These are phyloP conservation scores for Ganoderma boninense DNA, from an alignment of 1,284 basidiomycete species.

Conservation along the genomic window DNA sequence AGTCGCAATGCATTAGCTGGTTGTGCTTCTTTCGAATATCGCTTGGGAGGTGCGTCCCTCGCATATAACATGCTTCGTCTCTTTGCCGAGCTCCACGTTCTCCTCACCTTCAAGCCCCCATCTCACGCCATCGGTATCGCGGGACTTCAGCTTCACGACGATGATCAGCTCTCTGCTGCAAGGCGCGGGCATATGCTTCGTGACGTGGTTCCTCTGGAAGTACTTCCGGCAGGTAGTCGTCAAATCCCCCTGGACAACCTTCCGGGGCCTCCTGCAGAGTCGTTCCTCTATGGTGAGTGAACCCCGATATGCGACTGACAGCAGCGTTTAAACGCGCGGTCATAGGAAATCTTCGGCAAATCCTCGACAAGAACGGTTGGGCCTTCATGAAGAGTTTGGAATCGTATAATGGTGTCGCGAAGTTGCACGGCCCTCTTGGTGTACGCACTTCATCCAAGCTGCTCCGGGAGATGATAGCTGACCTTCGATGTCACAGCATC, in stretches of 20 bases:
- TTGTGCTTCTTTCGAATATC: background rate
- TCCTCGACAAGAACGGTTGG: conserved; percentile 33
- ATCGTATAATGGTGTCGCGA: conserved; percentile 23
- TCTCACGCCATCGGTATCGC: background rate
- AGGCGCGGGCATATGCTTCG: conserved; percentile 1
- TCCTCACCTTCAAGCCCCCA: background rate
- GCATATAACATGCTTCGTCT: background rate
- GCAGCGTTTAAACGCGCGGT: background rate
- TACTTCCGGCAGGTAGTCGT: conserved; percentile 21
- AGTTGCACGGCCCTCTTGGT: conserved; percentile 28
- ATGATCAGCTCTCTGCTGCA: conserved; percentile 11
- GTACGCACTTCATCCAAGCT: conserved; percentile 22
- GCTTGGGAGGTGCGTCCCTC: background rate
- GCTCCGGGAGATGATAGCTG: background rate
- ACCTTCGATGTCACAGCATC: background rate
- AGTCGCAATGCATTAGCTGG: conserved; percentile 10
- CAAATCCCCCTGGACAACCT: conserved; percentile 28
- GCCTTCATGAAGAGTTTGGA: conserved; percentile 31
- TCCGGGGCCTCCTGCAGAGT: conserved; percentile 25
- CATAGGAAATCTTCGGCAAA: conserved; percentile 14
- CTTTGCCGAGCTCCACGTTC: background rate
- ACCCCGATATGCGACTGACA: background rate
- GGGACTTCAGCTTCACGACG: background rate
- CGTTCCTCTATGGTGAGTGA: conserved; percentile 20
- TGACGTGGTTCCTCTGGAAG: conserved; percentile 27